Evolutionary conservation across 371 early-diverging fungal species (phyloP).

Genomic region (Circinella umbellata): DNA sequence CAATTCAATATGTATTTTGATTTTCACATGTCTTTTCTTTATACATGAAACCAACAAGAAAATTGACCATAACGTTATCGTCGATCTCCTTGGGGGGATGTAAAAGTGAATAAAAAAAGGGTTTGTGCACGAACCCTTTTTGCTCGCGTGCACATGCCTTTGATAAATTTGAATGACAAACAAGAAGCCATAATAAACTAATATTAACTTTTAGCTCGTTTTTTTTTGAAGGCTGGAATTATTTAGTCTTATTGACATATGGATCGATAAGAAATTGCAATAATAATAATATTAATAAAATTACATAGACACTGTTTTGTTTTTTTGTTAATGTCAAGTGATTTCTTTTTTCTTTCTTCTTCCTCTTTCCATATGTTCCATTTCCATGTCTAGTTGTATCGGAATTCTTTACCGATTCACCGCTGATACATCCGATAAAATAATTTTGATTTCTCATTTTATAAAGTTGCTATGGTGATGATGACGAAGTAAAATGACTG

Average conservation of each 20-base stretch:
- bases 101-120: background rate
- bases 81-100: slow-evolving; percentile 1
- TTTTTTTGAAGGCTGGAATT: too few relatives aligned
- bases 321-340: too few relatives aligned
- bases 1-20: background rate
- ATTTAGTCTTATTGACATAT: too few relatives aligned
- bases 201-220: background rate
- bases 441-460: background rate
- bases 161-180: background rate
- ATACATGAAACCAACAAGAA: too few relatives aligned
- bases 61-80: background rate
- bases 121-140: slow-evolving; percentile 1
- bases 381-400: background rate
- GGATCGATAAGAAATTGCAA: too few relatives aligned
- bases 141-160: slow-evolving; percentile 3
- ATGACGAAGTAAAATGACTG: too few relatives aligned
- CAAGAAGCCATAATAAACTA: background rate
- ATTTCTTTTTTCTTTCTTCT: too few relatives aligned
- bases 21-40: slow-evolving; percentile 1
- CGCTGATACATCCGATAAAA: background rate
- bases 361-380: too few relatives aligned
- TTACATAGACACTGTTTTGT: too few relatives aligned
- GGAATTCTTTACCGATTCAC: background rate
- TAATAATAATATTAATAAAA: too few relatives aligned
- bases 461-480: too few relatives aligned